Conservation (phyloP, 768 basidiomycete genomes). For the Lentinula sp. region DNA sequence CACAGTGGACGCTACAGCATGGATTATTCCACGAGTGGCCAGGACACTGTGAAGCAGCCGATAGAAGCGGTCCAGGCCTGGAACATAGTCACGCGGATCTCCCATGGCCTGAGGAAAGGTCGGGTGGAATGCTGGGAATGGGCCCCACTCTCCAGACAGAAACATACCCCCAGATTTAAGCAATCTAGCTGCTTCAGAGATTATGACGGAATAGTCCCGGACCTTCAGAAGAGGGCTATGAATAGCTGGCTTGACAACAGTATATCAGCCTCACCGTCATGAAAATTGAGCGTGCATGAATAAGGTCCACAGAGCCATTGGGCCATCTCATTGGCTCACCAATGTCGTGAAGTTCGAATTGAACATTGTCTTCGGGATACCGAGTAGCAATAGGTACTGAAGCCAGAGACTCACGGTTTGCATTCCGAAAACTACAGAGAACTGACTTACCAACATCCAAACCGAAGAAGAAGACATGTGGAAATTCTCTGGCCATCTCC, state of each 20-base stretch:
- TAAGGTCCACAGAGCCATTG: constrained; percentile 53
- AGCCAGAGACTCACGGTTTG: constrained; percentile 8
- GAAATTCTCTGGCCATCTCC: constrained; percentile 67
- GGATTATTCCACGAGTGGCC: constrained; percentile 26
- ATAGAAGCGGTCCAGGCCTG: constrained; percentile 30
- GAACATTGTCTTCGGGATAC: constrained; percentile 53
- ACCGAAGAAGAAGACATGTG: constrained; percentile 59
- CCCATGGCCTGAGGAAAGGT: constrained; percentile 15
- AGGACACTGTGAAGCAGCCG: constrained; percentile 30
- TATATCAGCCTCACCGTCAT: constrained; percentile 49
- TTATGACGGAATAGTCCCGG: constrained; percentile 41
- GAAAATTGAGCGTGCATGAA: constrained; percentile 56
- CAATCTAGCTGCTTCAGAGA: constrained; percentile 56
- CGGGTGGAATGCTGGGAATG: constrained; percentile 33
- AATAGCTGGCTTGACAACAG: background rate
- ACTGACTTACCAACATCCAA: constrained; percentile 64
- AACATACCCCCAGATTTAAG: constrained; percentile 70
- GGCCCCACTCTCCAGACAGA: constrained; percentile 56
- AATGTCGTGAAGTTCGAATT: constrained; percentile 63
- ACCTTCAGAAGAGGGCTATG: constrained; percentile 35
- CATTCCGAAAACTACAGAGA: constrained; percentile 7
- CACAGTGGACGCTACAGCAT: constrained; percentile 29
- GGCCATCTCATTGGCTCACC: constrained; percentile 45
- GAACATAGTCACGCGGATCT: constrained; percentile 27
- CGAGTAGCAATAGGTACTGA: constrained; percentile 69